These are phyloP conservation scores for Extremus antarcticus DNA, from an alignment of 495 filamentous ascomycete species.

Conservation along the genomic window DNA sequence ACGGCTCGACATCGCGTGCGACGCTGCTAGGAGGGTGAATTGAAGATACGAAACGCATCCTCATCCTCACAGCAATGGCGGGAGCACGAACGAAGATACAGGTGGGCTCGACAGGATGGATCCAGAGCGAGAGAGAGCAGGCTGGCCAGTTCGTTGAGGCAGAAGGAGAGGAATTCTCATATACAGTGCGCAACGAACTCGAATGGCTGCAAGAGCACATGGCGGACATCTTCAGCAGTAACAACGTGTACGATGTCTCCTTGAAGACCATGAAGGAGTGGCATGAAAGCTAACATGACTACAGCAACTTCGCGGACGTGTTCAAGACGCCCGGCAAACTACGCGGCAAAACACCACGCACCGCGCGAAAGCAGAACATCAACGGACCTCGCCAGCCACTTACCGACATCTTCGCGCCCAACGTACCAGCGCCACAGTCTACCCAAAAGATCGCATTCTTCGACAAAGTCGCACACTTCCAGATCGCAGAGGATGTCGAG, in stretches of 20 bases:
- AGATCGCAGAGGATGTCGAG: conserved; percentile 16
- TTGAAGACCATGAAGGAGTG: not conserved
- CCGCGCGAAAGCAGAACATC: conserved; percentile 56
- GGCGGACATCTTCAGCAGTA: conserved; percentile 40
- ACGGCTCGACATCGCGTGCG: too few species aligned
- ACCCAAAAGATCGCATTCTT: conserved; percentile 14
- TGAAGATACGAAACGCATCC: too few species aligned
- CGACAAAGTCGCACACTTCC: conserved; percentile 21
- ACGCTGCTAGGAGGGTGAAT: too few species aligned
- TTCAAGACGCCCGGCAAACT: conserved; percentile 96
- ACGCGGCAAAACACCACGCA: conserved; percentile 86
- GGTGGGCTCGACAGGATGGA: conserved; percentile 57
- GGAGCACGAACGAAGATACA: conserved; percentile 26
- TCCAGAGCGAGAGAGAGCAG: conserved; percentile 55
- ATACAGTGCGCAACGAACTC: conserved; percentile 16
- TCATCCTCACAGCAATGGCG: conserved; percentile 21
- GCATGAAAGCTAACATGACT: not conserved
- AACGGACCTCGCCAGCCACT: conserved; percentile 66
- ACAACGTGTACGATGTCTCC: conserved; percentile 61
- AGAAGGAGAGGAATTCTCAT: conserved; percentile 42
- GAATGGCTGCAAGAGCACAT: conserved; percentile 26
- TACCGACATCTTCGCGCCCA: conserved; percentile 65
- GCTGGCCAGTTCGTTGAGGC: conserved; percentile 50
- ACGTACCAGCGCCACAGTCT: conserved; percentile 18
- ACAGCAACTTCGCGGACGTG: conserved; percentile 74